These are phyloP conservation scores for Herpetomonas samuelpessoai DNA, from an alignment of 208 protist genomes.

Conservation along the genomic window DNA sequence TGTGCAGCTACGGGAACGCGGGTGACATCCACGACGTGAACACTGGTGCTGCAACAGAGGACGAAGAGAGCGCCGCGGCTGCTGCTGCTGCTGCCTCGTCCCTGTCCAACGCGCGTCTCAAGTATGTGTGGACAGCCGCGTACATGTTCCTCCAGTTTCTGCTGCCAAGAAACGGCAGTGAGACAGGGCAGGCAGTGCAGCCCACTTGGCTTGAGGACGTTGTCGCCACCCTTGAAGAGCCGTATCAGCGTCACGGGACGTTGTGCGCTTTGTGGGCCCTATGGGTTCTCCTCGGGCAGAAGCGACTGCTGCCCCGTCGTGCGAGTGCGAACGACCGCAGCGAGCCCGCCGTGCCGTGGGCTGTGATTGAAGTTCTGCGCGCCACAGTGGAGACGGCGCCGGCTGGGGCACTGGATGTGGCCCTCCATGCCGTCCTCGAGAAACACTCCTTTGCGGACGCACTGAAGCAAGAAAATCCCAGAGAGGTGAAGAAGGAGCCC, in stretches of 20 bases:
- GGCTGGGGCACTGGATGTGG: not conserved
- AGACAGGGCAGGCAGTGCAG: constrained; percentile 13
- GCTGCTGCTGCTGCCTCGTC: not conserved
- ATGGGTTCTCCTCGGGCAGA: constrained; percentile 31
- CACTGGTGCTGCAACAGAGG: no score
- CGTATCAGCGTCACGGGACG: constrained; percentile 24
- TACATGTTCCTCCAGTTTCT: constrained; percentile 60
- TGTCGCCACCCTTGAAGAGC: constrained; percentile 21
- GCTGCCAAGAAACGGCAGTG: constrained; percentile 17
- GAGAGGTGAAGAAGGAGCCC: not conserved
- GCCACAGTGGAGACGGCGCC: constrained; percentile 7
- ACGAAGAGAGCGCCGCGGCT: constrained; percentile 3
- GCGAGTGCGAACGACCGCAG: not conserved
- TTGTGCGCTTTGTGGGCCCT: constrained; percentile 56
- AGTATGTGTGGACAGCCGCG: constrained; percentile 60
- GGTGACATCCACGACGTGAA: not conserved
- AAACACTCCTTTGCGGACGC: no score
- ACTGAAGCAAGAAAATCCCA: not conserved
- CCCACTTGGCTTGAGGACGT: constrained; percentile 56
- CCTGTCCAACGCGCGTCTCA: not conserved
- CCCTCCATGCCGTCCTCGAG: not conserved
- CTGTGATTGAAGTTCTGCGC: not conserved
- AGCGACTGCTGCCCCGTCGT: not conserved
- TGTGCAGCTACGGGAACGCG: not conserved
- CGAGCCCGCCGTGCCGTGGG: not conserved